Conservation (phyloP, 208 protist species). For the Leishmania arabica region DNA sequence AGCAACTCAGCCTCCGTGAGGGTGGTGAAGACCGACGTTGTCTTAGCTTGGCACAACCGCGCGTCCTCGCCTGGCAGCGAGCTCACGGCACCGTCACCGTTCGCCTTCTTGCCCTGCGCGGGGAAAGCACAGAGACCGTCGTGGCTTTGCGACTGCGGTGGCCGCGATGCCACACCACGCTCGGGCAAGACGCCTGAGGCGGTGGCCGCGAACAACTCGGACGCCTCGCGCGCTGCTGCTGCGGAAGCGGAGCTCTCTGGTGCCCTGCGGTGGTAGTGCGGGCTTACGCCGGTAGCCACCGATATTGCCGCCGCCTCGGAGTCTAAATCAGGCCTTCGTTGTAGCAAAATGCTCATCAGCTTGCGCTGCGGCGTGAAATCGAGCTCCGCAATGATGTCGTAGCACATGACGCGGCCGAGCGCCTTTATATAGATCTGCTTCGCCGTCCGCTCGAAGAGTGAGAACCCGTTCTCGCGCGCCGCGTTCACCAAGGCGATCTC, state of each 20-base stretch:
- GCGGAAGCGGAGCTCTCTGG: neutral
- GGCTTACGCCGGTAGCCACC: slow-evolving; percentile 20
- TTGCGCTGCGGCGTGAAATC: slow-evolving; percentile 87
- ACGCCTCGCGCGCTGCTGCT: neutral
- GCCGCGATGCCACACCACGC: neutral
- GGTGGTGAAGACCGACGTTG: neutral
- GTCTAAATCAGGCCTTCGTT: slow-evolving; percentile 46
- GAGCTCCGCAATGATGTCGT: slow-evolving; percentile 83
- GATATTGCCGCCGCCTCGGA: slow-evolving; percentile 20
- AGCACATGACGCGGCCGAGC: slow-evolving; percentile 57
- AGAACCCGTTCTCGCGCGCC: slow-evolving; percentile 82
- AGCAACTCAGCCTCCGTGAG: neutral
- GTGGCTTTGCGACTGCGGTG: neutral
- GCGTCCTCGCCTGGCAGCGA: neutral
- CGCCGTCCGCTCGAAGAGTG: slow-evolving; percentile 59
- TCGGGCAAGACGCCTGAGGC: neutral
- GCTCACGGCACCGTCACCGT: neutral
- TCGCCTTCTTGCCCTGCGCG: neutral
- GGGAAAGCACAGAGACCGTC: neutral
- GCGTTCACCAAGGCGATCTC: slow-evolving; percentile 91
- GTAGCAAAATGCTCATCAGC: slow-evolving; percentile 86
- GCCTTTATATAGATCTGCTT: slow-evolving; percentile 74
- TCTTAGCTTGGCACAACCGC: neutral
- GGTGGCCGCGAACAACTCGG: neutral
- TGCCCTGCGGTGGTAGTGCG: slow-evolving; percentile 38